These are phyloP conservation scores for Cercospora janseana DNA, from an alignment of 2,329 filamentous ascomycete species.

Conservation along the genomic window DNA sequence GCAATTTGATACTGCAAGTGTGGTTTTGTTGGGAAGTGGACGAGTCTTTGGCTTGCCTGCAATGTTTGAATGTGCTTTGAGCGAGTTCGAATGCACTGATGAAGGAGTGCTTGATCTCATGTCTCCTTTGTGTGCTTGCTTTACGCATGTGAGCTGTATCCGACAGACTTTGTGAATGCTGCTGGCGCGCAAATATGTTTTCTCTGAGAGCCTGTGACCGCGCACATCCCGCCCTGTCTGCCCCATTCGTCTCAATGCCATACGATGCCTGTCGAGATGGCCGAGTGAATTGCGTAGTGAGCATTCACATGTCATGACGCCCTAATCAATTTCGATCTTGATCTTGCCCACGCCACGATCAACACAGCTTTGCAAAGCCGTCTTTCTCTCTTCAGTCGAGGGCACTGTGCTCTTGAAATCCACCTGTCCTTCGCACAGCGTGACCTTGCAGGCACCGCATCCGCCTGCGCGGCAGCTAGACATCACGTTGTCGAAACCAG, in stretches of 20 bases:
- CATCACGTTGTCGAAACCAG: conserved; percentile 45
- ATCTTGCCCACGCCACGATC: conserved; percentile 37
- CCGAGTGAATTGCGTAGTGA: neutral
- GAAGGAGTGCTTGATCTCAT: no score
- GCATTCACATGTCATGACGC: neutral
- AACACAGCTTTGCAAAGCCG: conserved; percentile 42
- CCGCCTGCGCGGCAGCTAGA: conserved; percentile 47
- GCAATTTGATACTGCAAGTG: neutral
- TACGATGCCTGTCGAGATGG: neutral
- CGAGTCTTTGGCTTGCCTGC: neutral
- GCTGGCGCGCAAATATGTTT: neutral
- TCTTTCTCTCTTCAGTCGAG: conserved; percentile 40
- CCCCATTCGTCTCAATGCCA: no score
- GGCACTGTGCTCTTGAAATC: conserved; percentile 44
- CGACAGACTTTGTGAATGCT: neutral
- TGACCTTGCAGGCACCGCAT: conserved; percentile 46
- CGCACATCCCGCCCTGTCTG: no score
- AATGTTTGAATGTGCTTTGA: no score
- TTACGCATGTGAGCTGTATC: neutral
- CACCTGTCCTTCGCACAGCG: conserved; percentile 40
- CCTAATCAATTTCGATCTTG: conserved; percentile 22
- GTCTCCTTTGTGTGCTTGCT: no score
- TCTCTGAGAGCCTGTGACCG: no score
- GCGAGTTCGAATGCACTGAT: no score
- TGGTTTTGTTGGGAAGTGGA: no score